Evolutionary conservation across 371 early-diverging fungal species (phyloP), one percentile per base, ranked within the genome.

Genomic region (Mucor lusitanicus): DNA sequence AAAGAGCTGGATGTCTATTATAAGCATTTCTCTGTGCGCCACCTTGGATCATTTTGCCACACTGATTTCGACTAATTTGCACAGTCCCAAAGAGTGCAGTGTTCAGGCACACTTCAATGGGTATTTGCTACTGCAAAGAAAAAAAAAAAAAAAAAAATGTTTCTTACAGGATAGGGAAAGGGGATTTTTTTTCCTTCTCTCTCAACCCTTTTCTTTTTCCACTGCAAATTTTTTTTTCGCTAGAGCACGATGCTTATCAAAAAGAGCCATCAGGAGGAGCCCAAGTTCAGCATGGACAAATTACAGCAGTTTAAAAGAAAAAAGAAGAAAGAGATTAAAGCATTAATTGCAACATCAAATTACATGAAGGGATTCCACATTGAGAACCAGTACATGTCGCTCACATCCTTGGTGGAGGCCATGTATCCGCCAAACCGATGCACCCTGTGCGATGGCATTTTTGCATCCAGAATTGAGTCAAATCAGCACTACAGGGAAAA

Each of bases 371-470:
- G 55, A 32, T 46, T 67, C n/a, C 70, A 61, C 8, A 72, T 69
- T 35, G 65, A 67, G 40, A 70, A 76, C 35, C 64, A 70, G 50
- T 70, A 68, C 32, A 59, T 55, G 28, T 73, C 76, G 12, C 28
- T 77, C 27, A 64, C 74, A 17, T 55, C 72, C 25, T 60, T 77
- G 15, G 74, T 77, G 39, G 77, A 77, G 17, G 61, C 64, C 15
- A 67, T 71, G 28, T 77, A 77, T 67, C 77, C 77, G 19, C 74
- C 77, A 28, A 25, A 64, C n/a, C 17, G 74, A 13, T 77, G 77
- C 54, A 64, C 69, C 23, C 25, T 65, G 32, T 77, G 77, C 46
- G 62, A 74, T 63, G 44, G 61, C 37, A 46, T 58, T 23, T 74
- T 71, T 42, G 25, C 63, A n/a, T 64, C 64, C 23, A 66, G 39